Evolutionary conservation across 2,329 filamentous ascomycete genomes (phyloP).

Genomic region (Xylariaceae sp.): DNA sequence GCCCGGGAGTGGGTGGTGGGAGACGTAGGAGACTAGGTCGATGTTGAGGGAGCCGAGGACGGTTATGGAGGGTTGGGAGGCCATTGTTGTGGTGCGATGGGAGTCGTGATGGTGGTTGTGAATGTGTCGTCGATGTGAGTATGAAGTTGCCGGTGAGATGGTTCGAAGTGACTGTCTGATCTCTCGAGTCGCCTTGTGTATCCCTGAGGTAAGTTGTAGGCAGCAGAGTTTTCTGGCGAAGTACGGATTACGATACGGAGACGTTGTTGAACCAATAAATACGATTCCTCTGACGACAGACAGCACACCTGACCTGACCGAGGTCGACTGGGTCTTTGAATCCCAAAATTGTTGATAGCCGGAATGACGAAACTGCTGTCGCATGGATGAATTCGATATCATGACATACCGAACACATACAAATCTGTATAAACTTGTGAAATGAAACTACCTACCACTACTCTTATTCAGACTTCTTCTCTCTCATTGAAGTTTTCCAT

Average conservation of each 20-base stretch:
- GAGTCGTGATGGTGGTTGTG: not conserved
- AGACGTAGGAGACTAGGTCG: constrained; percentile 83
- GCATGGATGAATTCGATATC: not conserved
- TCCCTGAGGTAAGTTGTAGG: too few relatives aligned
- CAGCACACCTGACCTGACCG: not conserved
- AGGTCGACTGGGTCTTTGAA: not conserved
- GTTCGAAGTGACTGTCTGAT: too few relatives aligned
- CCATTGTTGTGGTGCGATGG: constrained; percentile 15
- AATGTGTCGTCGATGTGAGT: too few relatives aligned
- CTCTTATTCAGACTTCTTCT: too few relatives aligned
- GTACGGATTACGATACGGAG: too few relatives aligned
- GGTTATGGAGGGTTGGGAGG: constrained; percentile 53
- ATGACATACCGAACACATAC: too few relatives aligned
- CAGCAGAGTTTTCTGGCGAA: too few relatives aligned
- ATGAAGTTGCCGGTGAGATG: too few relatives aligned
- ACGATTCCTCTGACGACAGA: not conserved
- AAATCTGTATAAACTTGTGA: too few relatives aligned
- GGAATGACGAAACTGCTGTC: not conserved
- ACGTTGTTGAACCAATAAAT: not conserved
- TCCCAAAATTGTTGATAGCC: not conserved
- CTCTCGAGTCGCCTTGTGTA: too few relatives aligned
- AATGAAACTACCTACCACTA: too few relatives aligned
- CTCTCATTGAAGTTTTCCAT: too few relatives aligned
- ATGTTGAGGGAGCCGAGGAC: constrained; percentile 92
- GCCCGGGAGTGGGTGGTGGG: constrained; percentile 74